Evolutionary conservation across 352 stramenopile genomes (phyloP), one percentile per base, ranked within the genome.

Genomic region (Globisporangium canariense): DNA sequence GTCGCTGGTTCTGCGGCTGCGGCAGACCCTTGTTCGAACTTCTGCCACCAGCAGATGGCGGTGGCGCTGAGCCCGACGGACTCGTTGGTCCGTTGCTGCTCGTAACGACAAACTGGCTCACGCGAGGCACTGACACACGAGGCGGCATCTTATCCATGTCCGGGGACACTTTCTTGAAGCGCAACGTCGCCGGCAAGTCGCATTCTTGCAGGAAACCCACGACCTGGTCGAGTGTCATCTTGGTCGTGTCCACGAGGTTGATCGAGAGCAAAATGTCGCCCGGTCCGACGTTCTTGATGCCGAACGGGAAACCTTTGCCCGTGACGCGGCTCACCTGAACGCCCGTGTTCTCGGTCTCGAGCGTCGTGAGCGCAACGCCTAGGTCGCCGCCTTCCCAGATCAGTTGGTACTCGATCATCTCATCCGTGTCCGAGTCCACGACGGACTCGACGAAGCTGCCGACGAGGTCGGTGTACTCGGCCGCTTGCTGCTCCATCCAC

Each of bases 331-430:
- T 93, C 55, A 95, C 86, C 32, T 79, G 77, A 51, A 95, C 84
- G 63, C 86, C 78, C 30, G 73, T 71, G 34, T 71, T 68, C 14
- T 67, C 73, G 20, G 74, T 81, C 56, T 93, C 83, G 38, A 90
- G 65, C 40, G 83, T 88, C 62, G 86, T 95, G 60, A 95, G 83
- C 51, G 86, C 86, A 25, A 95, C 83, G 55, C 86, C 86, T 62
- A 95, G 64, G 66, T 95, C 86, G 38, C 86, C 86, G 40, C 86
- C 86, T 62, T 95, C 86, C 86, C 86, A 95, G 68, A 95, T 95
- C 60, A 95, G 78, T 69, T 95, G 86, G 75, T 95, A 95, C 74
- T 95, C 86, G 64, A 91, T 70, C 70, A 92, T 88, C 64, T 93
- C 83, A 65, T 94, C 86, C 61, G 84, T 93, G 51, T 91, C 82